Base-by-base conservation (phyloP, 495 filamentous ascomycete genomes). In the Cercophora scortea region DNA sequence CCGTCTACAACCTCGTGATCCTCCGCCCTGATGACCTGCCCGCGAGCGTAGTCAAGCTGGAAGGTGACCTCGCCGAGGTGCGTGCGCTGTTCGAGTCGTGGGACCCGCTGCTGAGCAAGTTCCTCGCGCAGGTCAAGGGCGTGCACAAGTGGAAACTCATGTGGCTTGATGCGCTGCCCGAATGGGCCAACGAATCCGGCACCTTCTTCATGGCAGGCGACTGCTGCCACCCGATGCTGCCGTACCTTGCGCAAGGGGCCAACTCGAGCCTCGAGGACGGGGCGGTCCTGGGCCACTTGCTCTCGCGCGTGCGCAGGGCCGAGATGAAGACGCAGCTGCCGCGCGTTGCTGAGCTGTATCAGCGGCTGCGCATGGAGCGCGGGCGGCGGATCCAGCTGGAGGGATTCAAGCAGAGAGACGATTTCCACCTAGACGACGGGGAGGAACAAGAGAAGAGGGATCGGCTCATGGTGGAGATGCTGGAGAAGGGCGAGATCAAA, bases 161-260 rank as follows among this genome's bases (percentile, higher is more conserved):
- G 68, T 71, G 65, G 67, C 52, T 70, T 7, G 17, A 25, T 3
- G 51, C 66, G 19, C 49, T 72, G 41, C 61, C 64, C 5, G 40
- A 63, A 32, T 77, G 73, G 73, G 65, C 69, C 10, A 67, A 69
- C 45, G 34, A 64, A 9, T 40, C 64, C 48, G 70, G 70, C 0
- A 70, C 61, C 3, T 72, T 75, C 49, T 59, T 71, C 43, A 68
- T 75, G 62, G 69, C 68, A 41, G 82, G 83, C 8, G 83, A 86
- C 52, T 74, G 79, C 47, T 85, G 82, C 50, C 83, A 87, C 53
- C 82, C 83, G 9, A 86, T 85, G 71, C 71, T 87, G 15, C 83
- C 83, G 13, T 86, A 87, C 51, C 70, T 85, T 9, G 82, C 83
- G 1, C 84, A 87, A 51, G 74, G 75, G 0, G 79, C 78, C 36